These are phyloP conservation scores for Stemphylium lycopersici DNA, from an alignment of 2,329 filamentous ascomycete genomes.

Conservation along the genomic window DNA sequence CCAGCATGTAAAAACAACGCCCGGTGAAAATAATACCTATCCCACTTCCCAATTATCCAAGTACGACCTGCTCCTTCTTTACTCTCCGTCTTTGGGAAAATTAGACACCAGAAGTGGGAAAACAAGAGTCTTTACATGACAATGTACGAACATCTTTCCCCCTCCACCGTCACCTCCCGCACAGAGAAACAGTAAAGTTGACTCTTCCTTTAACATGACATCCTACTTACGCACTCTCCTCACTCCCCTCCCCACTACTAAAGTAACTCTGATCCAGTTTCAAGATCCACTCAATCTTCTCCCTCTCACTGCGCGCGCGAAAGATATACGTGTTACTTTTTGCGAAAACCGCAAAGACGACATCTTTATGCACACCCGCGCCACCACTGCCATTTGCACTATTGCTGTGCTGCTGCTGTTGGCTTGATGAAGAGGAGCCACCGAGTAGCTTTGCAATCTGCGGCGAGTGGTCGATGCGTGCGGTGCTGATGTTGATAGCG, in stretches of 20 bases:
- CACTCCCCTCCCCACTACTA: conserved; percentile 29
- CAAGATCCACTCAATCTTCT: conserved; percentile 97
- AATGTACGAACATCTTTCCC: no score
- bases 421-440: conserved; percentile 18
- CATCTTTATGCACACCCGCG: conserved; percentile 55
- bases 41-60: no score
- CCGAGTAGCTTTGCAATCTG: conserved; percentile 78
- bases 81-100: no score
- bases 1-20: no score
- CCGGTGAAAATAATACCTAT: no score
- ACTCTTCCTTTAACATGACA: no score
- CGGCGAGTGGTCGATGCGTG: conserved; percentile 89
- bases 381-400: conserved; percentile 12
- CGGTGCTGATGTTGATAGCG: conserved; percentile 85
- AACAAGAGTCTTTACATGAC: no score
- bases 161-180: no score
- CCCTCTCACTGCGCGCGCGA: conserved; percentile 82
- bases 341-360: conserved; percentile 91
- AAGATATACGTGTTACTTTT: conserved; percentile 96
- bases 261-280: conserved; percentile 86
- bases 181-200: no score
- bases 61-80: no score
- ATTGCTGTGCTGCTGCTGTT: conserved; percentile 3
- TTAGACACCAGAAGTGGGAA: no score
- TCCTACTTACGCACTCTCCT: conserved; percentile 8